phyloP scores from a whole-genome alignment of 139 green algal genomes.

The Microglena sp. region DNA sequence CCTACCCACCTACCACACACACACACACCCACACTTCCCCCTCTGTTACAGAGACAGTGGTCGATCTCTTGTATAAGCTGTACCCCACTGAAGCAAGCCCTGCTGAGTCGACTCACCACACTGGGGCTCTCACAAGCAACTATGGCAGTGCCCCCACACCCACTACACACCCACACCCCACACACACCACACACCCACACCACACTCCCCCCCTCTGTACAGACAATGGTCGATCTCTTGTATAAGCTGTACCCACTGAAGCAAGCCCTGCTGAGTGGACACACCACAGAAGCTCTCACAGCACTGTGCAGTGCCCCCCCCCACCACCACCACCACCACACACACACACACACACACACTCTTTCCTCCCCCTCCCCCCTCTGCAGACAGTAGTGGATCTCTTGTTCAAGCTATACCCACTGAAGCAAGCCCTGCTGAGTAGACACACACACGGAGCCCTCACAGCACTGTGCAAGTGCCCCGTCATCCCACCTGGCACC shows the following conservation, averaged over 20 bases:
- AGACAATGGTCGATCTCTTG: constrained; percentile 33
- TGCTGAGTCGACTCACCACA: constrained; percentile 58
- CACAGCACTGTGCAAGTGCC: constrained; percentile 29
- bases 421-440: constrained; percentile 66
- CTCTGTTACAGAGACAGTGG: constrained; percentile 14
- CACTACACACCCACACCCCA: no score
- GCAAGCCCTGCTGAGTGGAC: constrained; percentile 64
- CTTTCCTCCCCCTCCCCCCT: no score
- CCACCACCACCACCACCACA: no score
- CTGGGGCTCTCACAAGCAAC: constrained; percentile 37
- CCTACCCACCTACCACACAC: no score
- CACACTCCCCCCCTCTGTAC: neutral
- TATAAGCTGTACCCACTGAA: constrained; percentile 56
- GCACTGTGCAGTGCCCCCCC: constrained; percentile 19
- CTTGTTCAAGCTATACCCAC: constrained; percentile 54
- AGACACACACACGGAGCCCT: constrained; percentile 46
- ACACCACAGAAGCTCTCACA: constrained; percentile 44
- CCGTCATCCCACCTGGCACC: constrained; percentile 33
- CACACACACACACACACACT: no score
- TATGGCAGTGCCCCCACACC: no score
- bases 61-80: constrained; percentile 53
- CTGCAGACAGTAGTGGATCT: constrained; percentile 27
- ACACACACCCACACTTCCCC: no score
- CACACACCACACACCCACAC: no score
- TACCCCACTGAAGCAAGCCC: constrained; percentile 55